These are phyloP conservation scores for Linnemannia hyalina DNA, from an alignment of 192 early-diverging fungal species.

Conservation along the genomic window DNA sequence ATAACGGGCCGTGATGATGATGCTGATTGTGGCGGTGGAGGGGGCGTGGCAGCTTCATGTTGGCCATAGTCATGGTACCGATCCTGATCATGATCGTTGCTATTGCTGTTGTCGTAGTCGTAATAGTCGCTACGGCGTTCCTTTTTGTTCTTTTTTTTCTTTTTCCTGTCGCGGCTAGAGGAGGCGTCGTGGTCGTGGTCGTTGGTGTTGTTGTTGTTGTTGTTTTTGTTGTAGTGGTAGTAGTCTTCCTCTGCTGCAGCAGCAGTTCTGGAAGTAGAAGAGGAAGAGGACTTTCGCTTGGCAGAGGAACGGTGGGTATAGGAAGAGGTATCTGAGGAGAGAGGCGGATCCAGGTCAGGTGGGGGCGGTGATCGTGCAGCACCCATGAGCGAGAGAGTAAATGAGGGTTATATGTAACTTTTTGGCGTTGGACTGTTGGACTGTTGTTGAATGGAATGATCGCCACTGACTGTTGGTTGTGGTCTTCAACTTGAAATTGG, in stretches of 20 bases:
- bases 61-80: constrained; percentile 5
- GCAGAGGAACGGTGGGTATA: constrained; percentile 19
- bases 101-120: not conserved
- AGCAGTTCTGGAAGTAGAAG: constrained; percentile 6
- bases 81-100: not conserved
- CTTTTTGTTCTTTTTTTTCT: constrained; percentile 39
- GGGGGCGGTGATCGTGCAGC: constrained; percentile 32
- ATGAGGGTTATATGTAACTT: not conserved
- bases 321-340: not conserved
- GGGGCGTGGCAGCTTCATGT: not conserved
- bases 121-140: constrained; percentile 26
- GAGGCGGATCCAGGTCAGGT: constrained; percentile 31
- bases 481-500: not conserved
- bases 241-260: constrained; percentile 14
- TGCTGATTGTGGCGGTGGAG: not conserved
- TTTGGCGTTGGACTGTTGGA: not conserved
- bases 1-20: not conserved
- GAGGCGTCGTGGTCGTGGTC: not conserved
- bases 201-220: not conserved
- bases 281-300: constrained; percentile 34
- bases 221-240: not conserved
- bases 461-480: not conserved
- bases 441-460: not conserved
- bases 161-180: constrained; percentile 9
- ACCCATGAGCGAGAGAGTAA: constrained; percentile 25